These are phyloP conservation scores for Zostera marina DNA, from an alignment of 116 monocot species.

Conservation along the genomic window DNA sequence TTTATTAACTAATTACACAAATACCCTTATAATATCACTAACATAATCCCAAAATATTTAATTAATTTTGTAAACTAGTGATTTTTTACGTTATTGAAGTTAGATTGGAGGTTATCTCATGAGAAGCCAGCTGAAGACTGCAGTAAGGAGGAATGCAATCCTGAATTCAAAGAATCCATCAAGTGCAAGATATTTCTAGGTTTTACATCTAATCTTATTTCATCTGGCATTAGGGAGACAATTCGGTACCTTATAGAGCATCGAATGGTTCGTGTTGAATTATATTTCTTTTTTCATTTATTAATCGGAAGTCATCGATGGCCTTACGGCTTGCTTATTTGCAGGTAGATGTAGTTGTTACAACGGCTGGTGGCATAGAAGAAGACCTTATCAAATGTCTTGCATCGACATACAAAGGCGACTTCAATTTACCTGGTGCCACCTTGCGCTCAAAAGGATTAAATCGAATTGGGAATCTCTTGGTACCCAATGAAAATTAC, in stretches of 20 bases:
- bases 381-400: constrained; percentile 95
- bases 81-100: too few species aligned
- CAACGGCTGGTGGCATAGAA: constrained; percentile 92
- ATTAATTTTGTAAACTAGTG: background rate
- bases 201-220: constrained; percentile 77
- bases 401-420: constrained; percentile 78
- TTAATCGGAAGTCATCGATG: background rate
- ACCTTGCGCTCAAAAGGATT: constrained; percentile 72
- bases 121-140: constrained; percentile 30
- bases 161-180: constrained; percentile 31
- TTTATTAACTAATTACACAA: too few species aligned
- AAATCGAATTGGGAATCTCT: constrained; percentile 80
- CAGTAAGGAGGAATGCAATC: constrained; percentile 27
- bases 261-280: constrained; percentile 29
- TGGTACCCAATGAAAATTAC: constrained; percentile 96
- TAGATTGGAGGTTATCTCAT: constrained; percentile 58
- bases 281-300: background rate
- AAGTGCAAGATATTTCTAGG: constrained; percentile 81
- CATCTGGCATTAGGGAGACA: constrained; percentile 61
- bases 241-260: constrained; percentile 69
- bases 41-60: background rate
- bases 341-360: constrained; percentile 87
- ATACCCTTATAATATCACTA: too few species aligned
- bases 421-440: constrained; percentile 56
- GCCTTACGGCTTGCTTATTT: background rate